Evolutionary conservation across 2,329 filamentous ascomycete genomes (phyloP).

Genomic region (Colletotrichum spaethianum): DNA sequence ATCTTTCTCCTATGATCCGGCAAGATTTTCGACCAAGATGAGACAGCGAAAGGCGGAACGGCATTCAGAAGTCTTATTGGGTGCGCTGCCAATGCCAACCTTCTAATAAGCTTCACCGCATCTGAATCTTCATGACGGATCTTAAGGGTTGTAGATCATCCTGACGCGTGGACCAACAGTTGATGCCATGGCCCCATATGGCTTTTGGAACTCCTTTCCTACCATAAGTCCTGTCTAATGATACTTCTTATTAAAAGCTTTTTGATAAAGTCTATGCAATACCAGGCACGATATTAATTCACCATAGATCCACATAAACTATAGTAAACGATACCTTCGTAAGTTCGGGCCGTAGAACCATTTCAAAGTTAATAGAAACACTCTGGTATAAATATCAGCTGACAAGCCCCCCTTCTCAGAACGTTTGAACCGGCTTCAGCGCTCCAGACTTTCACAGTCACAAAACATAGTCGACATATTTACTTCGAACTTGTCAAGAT

Average conservation of each 20-base stretch:
- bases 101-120: constrained; percentile 3
- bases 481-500: background rate
- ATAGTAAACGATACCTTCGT: background rate
- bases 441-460: background rate
- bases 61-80: background rate
- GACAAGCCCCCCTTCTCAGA: background rate
- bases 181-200: background rate
- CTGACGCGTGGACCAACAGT: no score
- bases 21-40: background rate
- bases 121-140: background rate
- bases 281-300: no score
- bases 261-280: constrained; percentile 15
- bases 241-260: constrained; percentile 27
- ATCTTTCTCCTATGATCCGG: background rate
- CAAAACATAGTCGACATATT: background rate
- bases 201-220: background rate
- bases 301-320: background rate
- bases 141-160: background rate
- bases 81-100: background rate
- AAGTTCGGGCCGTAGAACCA: background rate
- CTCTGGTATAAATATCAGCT: no score
- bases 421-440: no score
- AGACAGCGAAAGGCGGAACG: background rate
- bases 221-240: background rate
- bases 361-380: background rate